Evolutionary conservation across 257 asterid species (phyloP), one percentile per base, ranked within the genome.

Genomic region (Primulina huaijiensis): DNA sequence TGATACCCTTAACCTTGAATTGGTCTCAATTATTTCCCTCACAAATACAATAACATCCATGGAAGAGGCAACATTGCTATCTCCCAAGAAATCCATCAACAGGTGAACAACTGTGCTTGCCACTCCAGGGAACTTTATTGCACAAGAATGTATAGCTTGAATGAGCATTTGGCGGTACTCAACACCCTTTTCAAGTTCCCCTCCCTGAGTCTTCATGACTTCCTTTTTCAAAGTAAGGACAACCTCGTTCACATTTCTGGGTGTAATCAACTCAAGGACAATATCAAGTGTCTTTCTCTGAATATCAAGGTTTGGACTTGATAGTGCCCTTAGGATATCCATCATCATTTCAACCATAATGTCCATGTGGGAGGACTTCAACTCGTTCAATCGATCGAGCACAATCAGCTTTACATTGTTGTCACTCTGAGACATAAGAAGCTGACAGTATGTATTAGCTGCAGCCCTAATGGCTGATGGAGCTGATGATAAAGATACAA

Each of bases 21-120:
- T 92, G 59, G 96, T 89, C 84, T 92, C 98, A 72, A 92, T 92
- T 56, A 92, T 89, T 84, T 92, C 98, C 40, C 98, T 80, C 43
- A 92, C 96, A 79, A 92, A 92, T 70, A 92, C 77, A 67, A 75
- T 90, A 66, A 92, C 98, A 65, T 92, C 96, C 88, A 92, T 77
- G 0, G 98, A 96, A 56, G 98, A 92, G 63, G 96, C 95, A 9
- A 89, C 87, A 70, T 89, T 92, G 88, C 77, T 92, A 81, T 92
- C 98, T 68, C 98, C 98, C 87, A 92, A 79, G 89, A 92, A 92
- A 82, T 92, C 98, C 98, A 92, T 92, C 86, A 92, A 80, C 68
- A 92, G 75, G 74, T 92, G 98, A 60, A 92, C 98, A 70, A 92
- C 98, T 3, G 98, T 92, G 82, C 95, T 92, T 68, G 98, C 98